Percentiles rank a stretch among this genome's conserved stretches.
Evolutionary conservation across 441 rosid genomes (phyloP).

Genomic region (Theobroma grandiflorum): DNA sequence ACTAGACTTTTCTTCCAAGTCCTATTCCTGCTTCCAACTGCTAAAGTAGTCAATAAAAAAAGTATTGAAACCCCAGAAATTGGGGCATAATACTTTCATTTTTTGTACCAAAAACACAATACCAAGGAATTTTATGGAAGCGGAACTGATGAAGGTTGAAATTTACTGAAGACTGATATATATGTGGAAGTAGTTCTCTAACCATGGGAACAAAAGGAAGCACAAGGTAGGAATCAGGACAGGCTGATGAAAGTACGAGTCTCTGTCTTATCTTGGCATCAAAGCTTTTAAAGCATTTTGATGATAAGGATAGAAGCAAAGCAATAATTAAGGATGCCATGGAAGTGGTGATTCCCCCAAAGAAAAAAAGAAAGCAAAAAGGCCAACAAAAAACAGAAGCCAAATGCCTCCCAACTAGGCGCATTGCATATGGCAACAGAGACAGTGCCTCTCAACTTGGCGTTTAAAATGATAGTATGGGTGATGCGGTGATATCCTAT

Average conservation of each 20-base stretch:
- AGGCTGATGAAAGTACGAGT: constrained; percentile 1
- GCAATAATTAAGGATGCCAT: constrained; percentile 25
- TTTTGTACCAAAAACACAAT: background rate
- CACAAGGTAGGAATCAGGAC: background rate
- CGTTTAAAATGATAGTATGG: background rate
- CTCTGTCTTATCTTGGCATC: constrained; percentile 35
- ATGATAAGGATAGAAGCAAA: constrained; percentile 30
- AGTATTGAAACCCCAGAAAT: background rate
- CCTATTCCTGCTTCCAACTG: too few species aligned
- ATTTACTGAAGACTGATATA: background rate
- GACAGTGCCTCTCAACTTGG: background rate
- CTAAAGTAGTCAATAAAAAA: background rate
- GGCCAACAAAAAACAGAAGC: background rate
- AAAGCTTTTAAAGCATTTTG: constrained; percentile 28
- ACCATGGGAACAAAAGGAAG: background rate
- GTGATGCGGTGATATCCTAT: background rate
- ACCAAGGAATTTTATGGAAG: background rate
- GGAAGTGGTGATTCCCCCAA: constrained; percentile 33
- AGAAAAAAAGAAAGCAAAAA: background rate
- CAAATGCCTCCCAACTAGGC: constrained; percentile 23
- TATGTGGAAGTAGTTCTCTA: background rate
- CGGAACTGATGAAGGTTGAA: background rate
- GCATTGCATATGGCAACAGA: background rate
- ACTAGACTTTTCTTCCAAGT: background rate
- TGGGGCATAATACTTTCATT: background rate